Evolutionary conservation across 441 rosid species (phyloP).

Genomic region (Gossypium trilobum): DNA sequence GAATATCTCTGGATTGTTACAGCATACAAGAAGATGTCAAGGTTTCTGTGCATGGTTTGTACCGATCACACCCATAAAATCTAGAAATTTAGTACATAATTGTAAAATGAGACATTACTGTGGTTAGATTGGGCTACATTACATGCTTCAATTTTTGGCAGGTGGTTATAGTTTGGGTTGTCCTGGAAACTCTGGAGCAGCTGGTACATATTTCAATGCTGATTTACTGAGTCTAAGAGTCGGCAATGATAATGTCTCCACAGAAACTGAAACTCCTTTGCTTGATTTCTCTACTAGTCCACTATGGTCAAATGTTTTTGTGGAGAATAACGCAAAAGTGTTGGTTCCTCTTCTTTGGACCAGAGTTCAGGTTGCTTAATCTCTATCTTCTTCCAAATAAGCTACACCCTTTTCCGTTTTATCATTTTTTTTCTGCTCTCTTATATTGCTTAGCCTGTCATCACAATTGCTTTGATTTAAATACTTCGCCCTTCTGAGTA

Average conservation of each 20-base stretch:
- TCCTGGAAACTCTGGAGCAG: slow-evolving; percentile 87
- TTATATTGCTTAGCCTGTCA: neutral
- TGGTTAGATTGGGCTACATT: slow-evolving; percentile 10
- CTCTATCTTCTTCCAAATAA: slow-evolving; percentile 9
- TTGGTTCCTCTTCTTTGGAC: slow-evolving; percentile 93
- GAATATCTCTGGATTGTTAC: slow-evolving; percentile 87
- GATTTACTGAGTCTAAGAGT: slow-evolving; percentile 78
- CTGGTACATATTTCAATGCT: slow-evolving; percentile 91
- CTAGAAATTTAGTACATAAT: neutral
- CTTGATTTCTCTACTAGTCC: slow-evolving; percentile 84
- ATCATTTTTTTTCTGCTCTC: neutral
- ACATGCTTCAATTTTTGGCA: slow-evolving; percentile 27
- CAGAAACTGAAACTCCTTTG: slow-evolving; percentile 92
- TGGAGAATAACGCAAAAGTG: slow-evolving; percentile 87
- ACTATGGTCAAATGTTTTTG: slow-evolving; percentile 83
- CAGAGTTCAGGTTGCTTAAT: slow-evolving; percentile 73
- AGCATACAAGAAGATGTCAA: slow-evolving; percentile 88
- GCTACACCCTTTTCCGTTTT: slow-evolving; percentile 13
- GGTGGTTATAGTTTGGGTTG: slow-evolving; percentile 87
- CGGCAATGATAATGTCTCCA: slow-evolving; percentile 70
- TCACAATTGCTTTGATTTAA: neutral
- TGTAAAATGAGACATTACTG: slow-evolving; percentile 8
- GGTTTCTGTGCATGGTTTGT: slow-evolving; percentile 85
- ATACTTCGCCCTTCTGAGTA: slow-evolving; percentile 6
- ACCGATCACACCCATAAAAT: slow-evolving; percentile 19